Base-by-base conservation (phyloP, 208 protist genomes). In the Trypanosoma brucei region DNA sequence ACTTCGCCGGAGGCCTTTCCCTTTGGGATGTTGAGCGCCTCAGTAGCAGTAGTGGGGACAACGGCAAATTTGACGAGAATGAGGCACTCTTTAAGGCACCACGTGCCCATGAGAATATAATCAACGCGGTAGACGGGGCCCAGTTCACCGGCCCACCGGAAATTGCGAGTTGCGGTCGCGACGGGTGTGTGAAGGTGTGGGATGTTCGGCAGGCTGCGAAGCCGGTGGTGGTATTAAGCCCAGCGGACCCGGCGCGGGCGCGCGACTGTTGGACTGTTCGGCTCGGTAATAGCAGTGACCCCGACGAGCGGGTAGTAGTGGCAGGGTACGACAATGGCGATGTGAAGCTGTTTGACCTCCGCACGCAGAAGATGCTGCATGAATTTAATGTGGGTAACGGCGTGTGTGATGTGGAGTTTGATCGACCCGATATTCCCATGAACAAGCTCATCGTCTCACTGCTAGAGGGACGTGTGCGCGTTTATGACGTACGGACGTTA, bases 241-340 rank as follows among this genome's bases (percentile, higher is more conserved):
- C 93, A 6, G 75, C 73, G 40, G 78, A 93, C 22, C 57, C 65
- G 1, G 58, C 74, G 34, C 69, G 70, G 34, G 81, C 78, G 22
- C 84, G 92, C 9, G 96, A 97, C 59, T 97, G 94, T 83, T 98
- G 96, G 94, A 72, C 91, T 48, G 93, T 97, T 52, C 72, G 75
- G 4, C 84, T 98, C 65, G 96, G 96, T n/a, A 96, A 97, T 75
- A 91, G 91, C 55, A 80, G 76, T 62, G 81, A 88, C 74, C 59
- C 80, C 9, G 83, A 93, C 38, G 93, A 98, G 73, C 90, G 96
- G 38, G 81, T 91, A 14, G 81, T 97, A 9, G 90, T 77, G n/a
- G 84, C 86, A 8, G 96, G 94, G 2, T 98, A 97, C 72, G 93
- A 98, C 66, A 98, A 97, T 75, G 96, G 96, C 33, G 96, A 98